Percentiles rank a stretch among this genome's conserved stretches.
phyloP scores from a whole-genome alignment of 2,329 filamentous ascomycete species.

The Fusarium piperis region DNA sequence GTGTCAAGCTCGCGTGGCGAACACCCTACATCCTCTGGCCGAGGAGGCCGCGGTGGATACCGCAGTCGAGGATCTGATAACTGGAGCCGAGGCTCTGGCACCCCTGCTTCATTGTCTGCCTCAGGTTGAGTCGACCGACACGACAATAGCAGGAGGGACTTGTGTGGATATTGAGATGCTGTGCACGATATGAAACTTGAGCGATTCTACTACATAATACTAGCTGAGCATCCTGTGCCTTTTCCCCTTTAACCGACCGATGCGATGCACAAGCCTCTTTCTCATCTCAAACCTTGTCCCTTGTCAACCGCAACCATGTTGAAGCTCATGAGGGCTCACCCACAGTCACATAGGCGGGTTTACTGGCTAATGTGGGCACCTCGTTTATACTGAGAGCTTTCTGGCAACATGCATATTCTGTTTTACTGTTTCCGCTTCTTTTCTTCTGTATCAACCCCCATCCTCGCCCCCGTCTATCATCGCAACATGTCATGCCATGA shows the following conservation, averaged over 20 bases:
- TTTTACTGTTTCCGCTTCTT: constrained; percentile 5
- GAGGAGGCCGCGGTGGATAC: constrained; percentile 53
- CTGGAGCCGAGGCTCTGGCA: constrained; percentile 51
- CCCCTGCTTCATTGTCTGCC: constrained; percentile 38
- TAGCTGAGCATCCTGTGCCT: constrained; percentile 30
- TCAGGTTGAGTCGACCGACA: constrained; percentile 26
- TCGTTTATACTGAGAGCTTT: neutral
- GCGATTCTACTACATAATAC: constrained; percentile 33
- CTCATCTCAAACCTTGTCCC: constrained; percentile 3
- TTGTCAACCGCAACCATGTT: neutral
- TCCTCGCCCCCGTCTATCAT: constrained; percentile 11
- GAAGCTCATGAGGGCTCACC: constrained; percentile 3
- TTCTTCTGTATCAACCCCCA: constrained; percentile 16
- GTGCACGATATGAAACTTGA: constrained; percentile 13
- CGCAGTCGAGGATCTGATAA: constrained; percentile 53
- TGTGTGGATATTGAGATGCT: constrained; percentile 14
- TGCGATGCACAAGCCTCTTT: neutral
- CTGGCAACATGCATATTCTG: constrained; percentile 2
- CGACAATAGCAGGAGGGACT: constrained; percentile 10
- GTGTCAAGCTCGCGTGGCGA: constrained; percentile 42
- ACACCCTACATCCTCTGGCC: constrained; percentile 40
- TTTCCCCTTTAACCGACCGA: constrained; percentile 2
- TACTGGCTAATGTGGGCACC: neutral
- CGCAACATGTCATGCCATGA: constrained; percentile 7
- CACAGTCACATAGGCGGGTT: constrained; percentile 4